Evolutionary conservation across 192 early-diverging fungal genomes (phyloP), one percentile per base, ranked within the genome.

Genomic region (Coemansia sp.): DNA sequence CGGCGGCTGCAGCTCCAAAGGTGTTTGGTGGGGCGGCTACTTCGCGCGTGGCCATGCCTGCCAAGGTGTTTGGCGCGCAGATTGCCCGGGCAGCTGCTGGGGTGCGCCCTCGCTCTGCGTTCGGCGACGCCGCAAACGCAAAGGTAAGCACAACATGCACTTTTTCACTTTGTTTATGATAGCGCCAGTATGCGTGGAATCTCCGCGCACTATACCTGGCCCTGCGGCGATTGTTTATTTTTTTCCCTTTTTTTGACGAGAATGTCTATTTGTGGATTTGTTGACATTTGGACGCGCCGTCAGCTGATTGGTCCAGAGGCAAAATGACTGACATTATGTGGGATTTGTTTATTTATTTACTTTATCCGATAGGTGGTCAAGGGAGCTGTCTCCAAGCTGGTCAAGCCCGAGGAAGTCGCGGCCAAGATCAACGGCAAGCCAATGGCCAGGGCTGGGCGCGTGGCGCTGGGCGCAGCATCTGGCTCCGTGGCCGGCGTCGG

Each of bases 101-200:
- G 7, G 29, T 39, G 4, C 65, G 79, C 6, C 7, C 73, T 0
- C 79, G 79, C 19, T 68, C 31, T 20, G 79, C 74, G 1, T 49
- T 82, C 35, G 70, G 67, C 32, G 63, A 77, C 8, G 75, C 77
- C 11, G 40, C 56, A 8, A 76, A 73, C 27, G 42, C 64, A 9
- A 74, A 71, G 68, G 77, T 76, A 69, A 62, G 49, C 27, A 32
- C 19, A 42, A 19, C 19, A 10, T 14, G 22, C 4, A 60, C 20
- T 17, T 19, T 8, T 0, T 42, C 27, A 3, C 35, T 60, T 37
- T 63, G 46, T 63, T 63, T 49, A 47, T 12, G 31, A 35, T 63
- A 49, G 7, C 27, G 17, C 29, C 31, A n/a, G 20, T 20, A 25
- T 20, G 3, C 19, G 8, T 43, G 12, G 5, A 46, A 29, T 42